A percentile compares a stretch with the other conserved stretches of the same genome.
These are phyloP conservation scores for Jasminum sambac DNA, from an alignment of 257 asterid genomes.

Conservation along the genomic window DNA sequence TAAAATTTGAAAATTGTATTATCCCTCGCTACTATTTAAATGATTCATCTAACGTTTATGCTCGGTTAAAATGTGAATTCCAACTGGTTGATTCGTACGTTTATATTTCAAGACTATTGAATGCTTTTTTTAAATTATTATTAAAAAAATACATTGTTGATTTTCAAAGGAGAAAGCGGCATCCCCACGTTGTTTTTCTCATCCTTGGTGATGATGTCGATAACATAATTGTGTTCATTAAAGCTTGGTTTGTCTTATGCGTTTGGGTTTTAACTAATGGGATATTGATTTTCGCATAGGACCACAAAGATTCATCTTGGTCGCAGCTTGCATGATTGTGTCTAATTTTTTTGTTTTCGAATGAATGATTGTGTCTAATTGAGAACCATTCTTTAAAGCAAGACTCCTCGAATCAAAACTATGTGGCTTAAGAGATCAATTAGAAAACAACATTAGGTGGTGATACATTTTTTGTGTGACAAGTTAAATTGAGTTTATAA, in stretches of 20 bases:
- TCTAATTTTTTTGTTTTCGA: no score
- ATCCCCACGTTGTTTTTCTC: neutral
- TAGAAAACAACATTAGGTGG: no score
- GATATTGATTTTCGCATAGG: neutral
- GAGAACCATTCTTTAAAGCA: no score
- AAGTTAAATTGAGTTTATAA: neutral
- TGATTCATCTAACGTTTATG: no score
- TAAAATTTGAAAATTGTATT: no score
- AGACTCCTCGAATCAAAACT: neutral
- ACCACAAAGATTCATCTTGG: neutral
- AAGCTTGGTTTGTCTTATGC: neutral
- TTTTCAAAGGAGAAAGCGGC: neutral
- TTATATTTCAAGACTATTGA: no score
- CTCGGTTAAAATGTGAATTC: no score
- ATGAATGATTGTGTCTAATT: neutral
- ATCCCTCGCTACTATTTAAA: no score
- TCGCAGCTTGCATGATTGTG: neutral
- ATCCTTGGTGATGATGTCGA: neutral
- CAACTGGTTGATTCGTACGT: no score
- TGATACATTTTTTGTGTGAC: neutral
- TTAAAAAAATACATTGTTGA: no score
- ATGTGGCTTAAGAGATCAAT: neutral
- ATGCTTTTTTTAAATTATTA: no score
- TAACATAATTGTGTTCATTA: neutral
- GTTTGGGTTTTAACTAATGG: neutral